Percentiles rank a stretch among this genome's conserved stretches.
Conservation (phyloP, 2,329 filamentous ascomycete genomes). For the Fusarium albidum region DNA sequence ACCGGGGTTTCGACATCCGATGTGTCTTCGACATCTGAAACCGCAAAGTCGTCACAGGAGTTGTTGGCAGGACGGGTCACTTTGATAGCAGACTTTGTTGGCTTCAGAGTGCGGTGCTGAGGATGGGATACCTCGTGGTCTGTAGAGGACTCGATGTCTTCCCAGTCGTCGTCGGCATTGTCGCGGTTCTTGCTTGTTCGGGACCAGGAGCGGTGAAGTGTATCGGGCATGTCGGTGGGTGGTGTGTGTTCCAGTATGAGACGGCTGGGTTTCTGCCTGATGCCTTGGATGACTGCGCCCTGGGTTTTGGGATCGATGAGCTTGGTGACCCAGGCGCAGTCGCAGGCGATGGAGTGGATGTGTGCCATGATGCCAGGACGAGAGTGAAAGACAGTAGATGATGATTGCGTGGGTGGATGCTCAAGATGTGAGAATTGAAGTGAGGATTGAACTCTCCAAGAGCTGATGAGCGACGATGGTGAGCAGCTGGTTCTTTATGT, state of each 20-base stretch:
- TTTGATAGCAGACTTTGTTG: slow-evolving; percentile 7
- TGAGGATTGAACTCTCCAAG: too few species aligned
- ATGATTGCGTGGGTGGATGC: too few species aligned
- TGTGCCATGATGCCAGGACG: too few species aligned
- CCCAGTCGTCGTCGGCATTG: not conserved
- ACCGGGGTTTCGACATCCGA: not conserved
- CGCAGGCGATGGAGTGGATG: not conserved
- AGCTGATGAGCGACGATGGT: too few species aligned
- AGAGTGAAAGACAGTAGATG: too few species aligned
- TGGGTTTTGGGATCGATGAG: not conserved
- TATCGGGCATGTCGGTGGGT: too few species aligned
- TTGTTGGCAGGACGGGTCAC: too few species aligned
- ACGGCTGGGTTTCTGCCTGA: too few species aligned
- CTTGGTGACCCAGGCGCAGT: not conserved
- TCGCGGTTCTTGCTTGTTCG: not conserved
- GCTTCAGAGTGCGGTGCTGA: not conserved
- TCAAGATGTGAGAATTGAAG: too few species aligned
- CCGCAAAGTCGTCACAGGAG: not conserved
- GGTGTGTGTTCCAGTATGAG: not conserved
- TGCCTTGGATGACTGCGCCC: too few species aligned
- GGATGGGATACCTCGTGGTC: not conserved
- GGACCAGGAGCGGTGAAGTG: not conserved
- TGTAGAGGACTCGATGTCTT: not conserved
- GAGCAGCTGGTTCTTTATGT: too few species aligned
- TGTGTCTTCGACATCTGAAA: not conserved